Base-by-base conservation (phyloP, 2,329 filamentous ascomycete species). In the Penicillium digitatum region DNA sequence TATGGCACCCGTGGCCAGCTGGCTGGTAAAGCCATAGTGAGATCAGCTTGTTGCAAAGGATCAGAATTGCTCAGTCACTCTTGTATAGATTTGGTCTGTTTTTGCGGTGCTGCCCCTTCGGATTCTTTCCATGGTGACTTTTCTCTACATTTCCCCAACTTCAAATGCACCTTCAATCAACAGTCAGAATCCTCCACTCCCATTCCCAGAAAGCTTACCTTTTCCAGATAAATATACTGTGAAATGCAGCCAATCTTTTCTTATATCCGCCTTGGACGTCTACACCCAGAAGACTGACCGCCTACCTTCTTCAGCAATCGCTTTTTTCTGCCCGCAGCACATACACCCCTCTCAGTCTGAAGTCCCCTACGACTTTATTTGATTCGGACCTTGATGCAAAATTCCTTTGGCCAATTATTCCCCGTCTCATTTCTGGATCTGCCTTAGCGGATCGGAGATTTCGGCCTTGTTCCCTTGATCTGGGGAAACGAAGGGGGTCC, bases 401-500 rank as follows among this genome's bases (percentile, higher is more conserved):
- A 20, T 39, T 14, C 14, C 27, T 31, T 51, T 32, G 34, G 34
- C 27, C 49, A 56, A 53, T 54, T 53, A 38, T 32, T 34, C 29
- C 12, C 12, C 37, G 29, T 54, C 11, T 32, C 18, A 45, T 32
- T 51, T 26, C 31, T 50, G 12, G 39, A 51, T 51, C 47, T 37
- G 38, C 48, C 12, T 44, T 9, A 51, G 52, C 47, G 32, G 49
- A 48, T 42, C 49, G 50, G 44, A 32, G 35, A 47, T 43, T n/a
- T 48, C 5, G 16, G 44, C 34, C 55, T 48, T 59, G 54, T 48
- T 37, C 43, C 46, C 24, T 54, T 39, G 43, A 54, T 46, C 56
- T 56, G 58, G 58, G 60, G 54, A 54, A 62, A 52, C 55, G 20
- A 61, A 55, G 57, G 56, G 58, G 61, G 50, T 48, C 62, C 62